Evolutionary conservation across 1,284 basidiomycete genomes (phyloP).

Genomic region (Malassezia caprae): DNA sequence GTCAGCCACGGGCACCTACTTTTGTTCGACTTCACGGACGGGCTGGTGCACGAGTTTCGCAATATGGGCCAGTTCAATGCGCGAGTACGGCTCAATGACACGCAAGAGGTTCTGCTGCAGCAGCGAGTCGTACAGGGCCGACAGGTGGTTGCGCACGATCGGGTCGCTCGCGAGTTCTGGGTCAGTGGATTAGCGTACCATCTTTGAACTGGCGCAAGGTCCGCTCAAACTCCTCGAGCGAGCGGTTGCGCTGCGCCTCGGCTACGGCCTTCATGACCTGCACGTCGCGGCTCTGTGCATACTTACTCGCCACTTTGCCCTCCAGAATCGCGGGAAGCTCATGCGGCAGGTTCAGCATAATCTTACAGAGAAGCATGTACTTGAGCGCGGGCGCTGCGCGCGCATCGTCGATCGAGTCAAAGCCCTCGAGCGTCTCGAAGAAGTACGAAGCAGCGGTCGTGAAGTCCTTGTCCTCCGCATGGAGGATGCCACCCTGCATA

Average conservation of each 20-base stretch:
- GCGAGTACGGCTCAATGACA: conserved; percentile 87
- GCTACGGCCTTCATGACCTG: conserved; percentile 93
- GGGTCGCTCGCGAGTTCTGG: conserved; percentile 82
- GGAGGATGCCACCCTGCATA: conserved; percentile 79
- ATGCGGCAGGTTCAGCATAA: conserved; percentile 90
- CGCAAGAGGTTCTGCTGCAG: conserved; percentile 87
- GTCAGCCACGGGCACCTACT: conserved; percentile 55
- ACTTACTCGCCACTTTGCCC: conserved; percentile 77
- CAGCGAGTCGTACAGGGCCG: conserved; percentile 84
- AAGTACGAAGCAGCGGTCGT: conserved; percentile 94
- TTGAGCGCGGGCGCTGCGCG: conserved; percentile 74
- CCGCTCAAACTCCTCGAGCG: conserved; percentile 77
- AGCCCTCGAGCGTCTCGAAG: conserved; percentile 90
- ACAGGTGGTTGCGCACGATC: conserved; percentile 84
- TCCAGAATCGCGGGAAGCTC: conserved; percentile 76
- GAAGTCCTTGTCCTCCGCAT: conserved; percentile 96
- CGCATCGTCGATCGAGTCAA: conserved; percentile 56
- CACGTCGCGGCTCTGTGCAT: conserved; percentile 62
- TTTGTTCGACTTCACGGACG: conserved; percentile 81
- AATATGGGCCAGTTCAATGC: conserved; percentile 81
- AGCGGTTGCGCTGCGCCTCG: conserved; percentile 79
- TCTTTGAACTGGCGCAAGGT: conserved; percentile 76
- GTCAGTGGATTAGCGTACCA: conserved; percentile 53
- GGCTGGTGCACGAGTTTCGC: conserved; percentile 82
- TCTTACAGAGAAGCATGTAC: conserved; percentile 95